Evolutionary conservation across 169 alveolate genomes (phyloP).

Genomic region (Miamiensis avidus): DNA sequence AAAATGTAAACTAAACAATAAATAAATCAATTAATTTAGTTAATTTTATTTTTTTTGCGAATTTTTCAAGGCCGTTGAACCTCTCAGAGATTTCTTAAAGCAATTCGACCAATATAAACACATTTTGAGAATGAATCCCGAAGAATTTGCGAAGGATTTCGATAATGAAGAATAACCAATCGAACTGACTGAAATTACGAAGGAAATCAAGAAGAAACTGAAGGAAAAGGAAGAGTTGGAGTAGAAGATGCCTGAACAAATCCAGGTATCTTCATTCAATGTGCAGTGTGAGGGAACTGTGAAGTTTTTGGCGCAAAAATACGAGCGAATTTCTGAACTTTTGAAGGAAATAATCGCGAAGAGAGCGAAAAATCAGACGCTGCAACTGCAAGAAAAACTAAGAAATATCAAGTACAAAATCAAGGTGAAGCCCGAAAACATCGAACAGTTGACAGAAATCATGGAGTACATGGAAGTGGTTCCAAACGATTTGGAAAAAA

Average conservation of each 20-base stretch:
- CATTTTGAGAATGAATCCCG: slow-evolving; percentile 73
- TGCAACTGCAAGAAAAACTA: slow-evolving; percentile 77
- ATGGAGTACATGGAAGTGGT: slow-evolving; percentile 84
- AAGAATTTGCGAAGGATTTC: slow-evolving; percentile 66
- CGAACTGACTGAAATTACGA: slow-evolving; percentile 62
- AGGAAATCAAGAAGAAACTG: slow-evolving; percentile 70
- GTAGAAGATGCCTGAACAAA: slow-evolving; percentile 80
- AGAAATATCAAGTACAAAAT: slow-evolving; percentile 80
- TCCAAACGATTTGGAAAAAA: slow-evolving; percentile 81
- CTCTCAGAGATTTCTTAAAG: slow-evolving; percentile 82
- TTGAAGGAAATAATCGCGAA: slow-evolving; percentile 82
- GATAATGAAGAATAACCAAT: slow-evolving; percentile 80
- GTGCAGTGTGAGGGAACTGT: slow-evolving; percentile 88
- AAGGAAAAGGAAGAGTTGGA: slow-evolving; percentile 72
- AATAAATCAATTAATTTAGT: too few species aligned
- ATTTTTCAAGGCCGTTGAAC: slow-evolving; percentile 74
- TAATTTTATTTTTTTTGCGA: too few species aligned
- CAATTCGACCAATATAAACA: slow-evolving; percentile 81
- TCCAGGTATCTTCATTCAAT: slow-evolving; percentile 84
- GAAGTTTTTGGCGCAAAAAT: slow-evolving; percentile 79
- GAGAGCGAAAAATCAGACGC: slow-evolving; percentile 85
- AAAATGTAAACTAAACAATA: too few species aligned
- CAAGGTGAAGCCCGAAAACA: slow-evolving; percentile 83
- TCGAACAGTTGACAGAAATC: slow-evolving; percentile 88
- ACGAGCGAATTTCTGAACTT: slow-evolving; percentile 70